Evolutionary conservation across 1,284 basidiomycete species (phyloP), one percentile per base, ranked within the genome.

Genomic region (Leccinum fallax): DNA sequence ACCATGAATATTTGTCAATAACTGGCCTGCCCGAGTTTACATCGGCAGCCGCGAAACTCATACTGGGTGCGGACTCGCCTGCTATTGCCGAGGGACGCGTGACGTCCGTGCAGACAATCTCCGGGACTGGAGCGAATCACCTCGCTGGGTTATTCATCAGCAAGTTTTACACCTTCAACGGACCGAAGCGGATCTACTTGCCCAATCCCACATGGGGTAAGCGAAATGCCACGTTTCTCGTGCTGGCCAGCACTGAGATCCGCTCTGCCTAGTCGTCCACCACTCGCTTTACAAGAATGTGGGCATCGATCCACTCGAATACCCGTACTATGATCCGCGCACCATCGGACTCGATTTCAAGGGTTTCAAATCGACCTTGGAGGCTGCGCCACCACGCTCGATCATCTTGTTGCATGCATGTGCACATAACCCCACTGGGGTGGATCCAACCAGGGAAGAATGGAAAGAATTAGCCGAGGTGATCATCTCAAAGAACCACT

Each of bases 1-100:
- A 97, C 78, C 95, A 98, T 74, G 95, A 98, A 80, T 98, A 98
- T 74, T 86, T 97, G 34, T 89, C 94, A 32, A 97, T 97, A 73
- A 90, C 92, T 53, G 95, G 95, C 51, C 81, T 97, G 48, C 85
- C 92, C 28, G 87, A 89, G 62, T 98, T 91, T 77, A 93, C 89
- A 11, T 74, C 81, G 55, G 89, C 89, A 2, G 93, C 95, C 9
- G 93, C 90, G 24, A 89, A 87, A 71, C 81, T 98, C 61, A 89
- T 97, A 64, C 83, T 98, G 54, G 93, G 94, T 10, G 62, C 79
- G 10, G 82, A 90, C 65, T 94, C 93, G 32, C 79, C 84, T 55
- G 92, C 89, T 24, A 80, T 97, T 67, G 79, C 81, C 64, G 89
- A 95, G 68, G 82, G 82, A 48, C 85, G 92, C 55, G 86, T 87